Evolutionary conservation across 2,329 filamentous ascomycete genomes (phyloP).

Genomic region (Venturia asperata): DNA sequence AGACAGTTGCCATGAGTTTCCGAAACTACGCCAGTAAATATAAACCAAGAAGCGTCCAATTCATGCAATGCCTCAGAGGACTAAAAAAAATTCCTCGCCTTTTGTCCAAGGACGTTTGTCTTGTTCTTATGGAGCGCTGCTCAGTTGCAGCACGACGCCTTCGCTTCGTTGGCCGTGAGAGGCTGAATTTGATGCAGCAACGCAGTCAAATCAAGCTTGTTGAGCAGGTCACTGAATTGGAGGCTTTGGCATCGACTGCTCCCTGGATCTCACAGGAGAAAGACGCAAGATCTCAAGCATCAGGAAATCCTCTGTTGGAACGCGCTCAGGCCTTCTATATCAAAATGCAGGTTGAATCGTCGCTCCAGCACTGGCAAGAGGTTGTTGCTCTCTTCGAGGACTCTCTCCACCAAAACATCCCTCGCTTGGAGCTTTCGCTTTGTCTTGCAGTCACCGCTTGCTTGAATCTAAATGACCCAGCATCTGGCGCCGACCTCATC

Average conservation of each 20-base stretch:
- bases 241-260: conserved; percentile 1
- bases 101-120: conserved; percentile 3
- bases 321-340: conserved; percentile 7
- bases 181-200: background rate
- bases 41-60: background rate
- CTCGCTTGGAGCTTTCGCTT: background rate
- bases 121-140: conserved; percentile 6
- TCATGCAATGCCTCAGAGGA: background rate
- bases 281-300: background rate
- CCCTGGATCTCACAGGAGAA: background rate
- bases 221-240: background rate
- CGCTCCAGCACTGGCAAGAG: conserved; percentile 8
- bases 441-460: conserved; percentile 3
- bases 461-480: background rate
- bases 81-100: background rate
- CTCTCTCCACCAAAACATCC: background rate
- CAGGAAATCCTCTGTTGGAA: background rate
- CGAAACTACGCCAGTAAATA: background rate
- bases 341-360: conserved; percentile 5
- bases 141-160: conserved; percentile 1
- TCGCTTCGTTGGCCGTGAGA: background rate
- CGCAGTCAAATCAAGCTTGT: conserved; percentile 1
- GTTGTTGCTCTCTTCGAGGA: conserved; percentile 1
- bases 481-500: background rate
- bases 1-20: conserved; percentile 5